Base-by-base conservation (phyloP, 371 early-diverging fungal genomes). In the Dipsacomyces acuminosporus region DNA sequence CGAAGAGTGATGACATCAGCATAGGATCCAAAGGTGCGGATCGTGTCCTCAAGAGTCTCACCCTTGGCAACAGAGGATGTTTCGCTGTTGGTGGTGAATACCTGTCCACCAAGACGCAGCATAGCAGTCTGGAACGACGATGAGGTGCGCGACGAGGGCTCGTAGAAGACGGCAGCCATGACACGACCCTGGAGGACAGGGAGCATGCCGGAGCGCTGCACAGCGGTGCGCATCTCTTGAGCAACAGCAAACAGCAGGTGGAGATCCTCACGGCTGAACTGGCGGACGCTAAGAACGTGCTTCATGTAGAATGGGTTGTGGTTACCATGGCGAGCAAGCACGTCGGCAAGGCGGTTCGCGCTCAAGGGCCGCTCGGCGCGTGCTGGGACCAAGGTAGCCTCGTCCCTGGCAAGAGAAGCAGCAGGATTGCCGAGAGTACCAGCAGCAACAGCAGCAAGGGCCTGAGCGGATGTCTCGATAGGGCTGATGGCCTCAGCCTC, bases 161-260 rank as follows among this genome's bases (percentile, higher is more conserved):
- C 98, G 69, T 88, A 96, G 82, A 98, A 96, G 65, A 94, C 90
- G 20, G 88, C 86, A 72, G 88, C 88, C 80, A 98, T 82, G 4
- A 94, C 90, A 57, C 91, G 91, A 22, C 95, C 96, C 41, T 81
- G 75, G 41, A 98, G 76, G 45, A 98, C 53, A 41, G 90, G 86
- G 53, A 92, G 81, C 26, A 78, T 73, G 8, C 94, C 96, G 47
- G 87, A 82, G 34, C 89, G 84, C 72, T 96, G 93, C 11, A 95
- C 95, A 30, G 88, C 71, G 24, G 84, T 89, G 60, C 93, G 85
- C 91, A 98, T 92, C 76, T 98, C 96, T 54, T 93, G 91, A 1
- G 98, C 96, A n/a, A 93, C 85, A 41, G 92, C 91, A 76, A 98
- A 98, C 52, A 98, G 74, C 25, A 85, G 72, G 75, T 98, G 96